Conservation (phyloP, 305 asterid genomes). For the Vinca major region DNA sequence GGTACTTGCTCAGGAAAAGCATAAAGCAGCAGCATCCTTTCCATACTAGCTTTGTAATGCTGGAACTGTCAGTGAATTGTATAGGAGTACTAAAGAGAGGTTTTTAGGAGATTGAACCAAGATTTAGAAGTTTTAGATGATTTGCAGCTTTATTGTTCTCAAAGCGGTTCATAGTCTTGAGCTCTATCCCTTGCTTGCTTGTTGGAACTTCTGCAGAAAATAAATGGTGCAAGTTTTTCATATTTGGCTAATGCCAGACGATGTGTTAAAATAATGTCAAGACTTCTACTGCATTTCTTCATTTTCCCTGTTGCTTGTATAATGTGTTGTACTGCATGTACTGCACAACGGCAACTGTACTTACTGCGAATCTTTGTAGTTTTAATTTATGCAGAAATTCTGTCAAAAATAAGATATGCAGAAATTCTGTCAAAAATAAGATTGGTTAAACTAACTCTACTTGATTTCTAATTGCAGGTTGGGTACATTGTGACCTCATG, state of each 20-base stretch:
- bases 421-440: not conserved
- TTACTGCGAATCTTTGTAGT: not conserved
- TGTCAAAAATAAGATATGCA: not conserved
- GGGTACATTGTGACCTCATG: constrained; percentile 96
- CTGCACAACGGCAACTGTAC: not conserved
- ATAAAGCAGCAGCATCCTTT: not conserved
- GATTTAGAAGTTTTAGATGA: not conserved
- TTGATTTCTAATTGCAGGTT: constrained; percentile 46
- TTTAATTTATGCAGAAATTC: not conserved
- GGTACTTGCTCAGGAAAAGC: not conserved
- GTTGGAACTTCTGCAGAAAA: not conserved
- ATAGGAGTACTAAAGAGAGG: not conserved
- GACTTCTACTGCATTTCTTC: not conserved
- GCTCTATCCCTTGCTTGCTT: not conserved
- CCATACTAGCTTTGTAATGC: not conserved
- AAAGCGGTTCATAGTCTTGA: not conserved
- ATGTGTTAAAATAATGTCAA: not conserved
- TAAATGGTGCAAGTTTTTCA: not conserved
- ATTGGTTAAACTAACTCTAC: constrained; percentile 16
- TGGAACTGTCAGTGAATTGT: not conserved
- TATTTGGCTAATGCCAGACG: not conserved
- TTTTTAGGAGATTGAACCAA: not conserved
- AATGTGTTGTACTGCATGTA: constrained; percentile 1
- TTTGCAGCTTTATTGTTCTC: not conserved
- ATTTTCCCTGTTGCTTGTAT: not conserved